A percentile compares a stretch with the other conserved stretches of the same genome.
Conservation (phyloP, 2,329 filamentous ascomycete species). For the Neonectria faginata region DNA sequence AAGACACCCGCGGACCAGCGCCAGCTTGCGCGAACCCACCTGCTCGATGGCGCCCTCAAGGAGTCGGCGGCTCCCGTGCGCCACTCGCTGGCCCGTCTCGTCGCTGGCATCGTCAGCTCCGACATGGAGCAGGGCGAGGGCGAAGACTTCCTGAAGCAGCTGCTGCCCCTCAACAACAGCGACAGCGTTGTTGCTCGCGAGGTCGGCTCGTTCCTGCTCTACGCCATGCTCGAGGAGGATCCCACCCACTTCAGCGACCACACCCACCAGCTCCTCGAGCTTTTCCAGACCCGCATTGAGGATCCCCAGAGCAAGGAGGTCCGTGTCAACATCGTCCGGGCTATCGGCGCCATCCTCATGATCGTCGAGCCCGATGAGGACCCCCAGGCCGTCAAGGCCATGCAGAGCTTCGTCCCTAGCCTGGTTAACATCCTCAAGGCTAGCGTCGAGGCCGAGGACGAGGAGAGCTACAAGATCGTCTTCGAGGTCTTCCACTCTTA, state of each 20-base stretch:
- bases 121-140: conserved; percentile 82
- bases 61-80: conserved; percentile 82
- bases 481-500: conserved; percentile 99
- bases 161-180: conserved; percentile 83
- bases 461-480: conserved; percentile 87
- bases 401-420: conserved; percentile 83
- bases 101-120: conserved; percentile 85
- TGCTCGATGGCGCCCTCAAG: conserved; percentile 85
- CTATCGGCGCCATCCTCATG: conserved; percentile 87
- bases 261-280: conserved; percentile 79
- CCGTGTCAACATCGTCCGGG: conserved; percentile 92
- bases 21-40: conserved; percentile 80
- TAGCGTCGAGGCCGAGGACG: conserved; percentile 81
- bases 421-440: conserved; percentile 93
- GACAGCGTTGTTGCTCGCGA: conserved; percentile 83
- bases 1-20: conserved; percentile 80
- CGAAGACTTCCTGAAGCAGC: conserved; percentile 82
- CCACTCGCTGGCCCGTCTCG: conserved; percentile 88
- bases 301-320: conserved; percentile 93
- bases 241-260: conserved; percentile 87
- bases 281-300: conserved; percentile 89
- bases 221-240: conserved; percentile 88
- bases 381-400: conserved; percentile 74
- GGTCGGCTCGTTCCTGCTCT: conserved; percentile 93
- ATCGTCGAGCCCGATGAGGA: conserved; percentile 91